A percentile compares a stretch with the other conserved stretches of the same genome.
phyloP scores from a whole-genome alignment of 2,329 filamentous ascomycete genomes.

The Aureobasidium vineae region DNA sequence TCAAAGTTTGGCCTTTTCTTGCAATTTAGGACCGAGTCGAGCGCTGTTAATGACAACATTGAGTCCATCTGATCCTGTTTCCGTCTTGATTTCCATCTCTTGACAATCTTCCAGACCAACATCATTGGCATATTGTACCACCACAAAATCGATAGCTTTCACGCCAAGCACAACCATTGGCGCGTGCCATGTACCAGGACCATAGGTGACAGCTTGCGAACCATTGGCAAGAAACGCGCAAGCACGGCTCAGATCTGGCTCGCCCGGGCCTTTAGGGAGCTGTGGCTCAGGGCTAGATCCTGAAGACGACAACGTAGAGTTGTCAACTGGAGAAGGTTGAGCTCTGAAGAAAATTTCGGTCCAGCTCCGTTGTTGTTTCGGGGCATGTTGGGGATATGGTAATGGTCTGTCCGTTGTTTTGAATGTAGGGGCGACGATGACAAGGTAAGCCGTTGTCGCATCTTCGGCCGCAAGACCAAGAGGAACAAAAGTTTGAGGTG shows the following conservation, averaged over 20 bases:
- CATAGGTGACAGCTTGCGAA: constrained; percentile 86
- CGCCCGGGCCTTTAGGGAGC: constrained; percentile 49
- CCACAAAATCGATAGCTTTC: constrained; percentile 75
- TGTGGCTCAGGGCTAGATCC: constrained; percentile 29
- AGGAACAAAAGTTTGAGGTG: constrained; percentile 89
- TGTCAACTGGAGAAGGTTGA: constrained; percentile 51
- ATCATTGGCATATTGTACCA: constrained; percentile 85
- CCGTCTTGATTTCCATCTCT: constrained; percentile 58
- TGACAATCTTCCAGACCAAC: constrained; percentile 84
- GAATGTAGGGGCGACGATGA: constrained; percentile 78
- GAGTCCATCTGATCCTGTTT: constrained; percentile 33
- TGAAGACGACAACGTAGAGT: constrained; percentile 40
- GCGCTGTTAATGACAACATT: constrained; percentile 36
- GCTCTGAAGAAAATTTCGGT: constrained; percentile 45
- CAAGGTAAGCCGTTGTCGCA: constrained; percentile 62
- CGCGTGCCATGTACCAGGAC: constrained; percentile 89
- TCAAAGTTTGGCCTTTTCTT: constrained; percentile 16
- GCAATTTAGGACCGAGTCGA: constrained; percentile 18
- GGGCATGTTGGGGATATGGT: constrained; percentile 45
- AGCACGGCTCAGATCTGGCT: constrained; percentile 70
- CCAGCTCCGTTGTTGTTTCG: constrained; percentile 32
- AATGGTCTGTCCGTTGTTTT: constrained; percentile 37
- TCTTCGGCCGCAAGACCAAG: constrained; percentile 57
- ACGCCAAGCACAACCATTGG: constrained; percentile 86
- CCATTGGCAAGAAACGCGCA: constrained; percentile 76